phyloP scores from a whole-genome alignment of 495 filamentous ascomycete genomes.

The Penicillium mononematosum region DNA sequence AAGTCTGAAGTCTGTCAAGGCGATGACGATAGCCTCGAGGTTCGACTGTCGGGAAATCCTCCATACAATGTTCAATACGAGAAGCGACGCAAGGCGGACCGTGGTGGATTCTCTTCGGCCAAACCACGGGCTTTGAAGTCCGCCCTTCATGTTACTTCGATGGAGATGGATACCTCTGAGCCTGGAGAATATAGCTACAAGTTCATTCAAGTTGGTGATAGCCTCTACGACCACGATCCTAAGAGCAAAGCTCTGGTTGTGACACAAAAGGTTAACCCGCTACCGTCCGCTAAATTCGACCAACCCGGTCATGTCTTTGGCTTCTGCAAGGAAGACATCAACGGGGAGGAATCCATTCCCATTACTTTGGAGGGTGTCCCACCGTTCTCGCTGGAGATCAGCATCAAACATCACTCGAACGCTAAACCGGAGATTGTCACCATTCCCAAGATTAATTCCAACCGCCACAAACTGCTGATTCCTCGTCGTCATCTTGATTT shows the following conservation, averaged over 20 bases:
- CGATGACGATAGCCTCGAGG: conserved; percentile 82
- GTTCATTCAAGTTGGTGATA: conserved; percentile 76
- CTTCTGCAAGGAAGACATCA: conserved; percentile 83
- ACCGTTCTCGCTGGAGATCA: conserved; percentile 85
- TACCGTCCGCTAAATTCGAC: conserved; percentile 74
- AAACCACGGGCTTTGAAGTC: conserved; percentile 67
- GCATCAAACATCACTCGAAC: conserved; percentile 84
- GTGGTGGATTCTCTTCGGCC: conserved; percentile 60
- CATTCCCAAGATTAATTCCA: conserved; percentile 70
- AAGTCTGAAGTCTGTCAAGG: conserved; percentile 91
- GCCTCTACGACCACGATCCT: conserved; percentile 74
- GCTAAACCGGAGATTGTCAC: conserved; percentile 75
- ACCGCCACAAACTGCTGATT: conserved; percentile 74
- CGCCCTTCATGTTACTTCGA: conserved; percentile 65
- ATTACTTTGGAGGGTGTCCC: conserved; percentile 78
- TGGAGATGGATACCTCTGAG: conserved; percentile 80
- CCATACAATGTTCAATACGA: conserved; percentile 84
- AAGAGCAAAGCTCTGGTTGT: conserved; percentile 62
- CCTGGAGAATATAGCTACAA: conserved; percentile 82
- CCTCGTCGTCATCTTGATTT: conserved; percentile 78
- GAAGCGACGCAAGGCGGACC: conserved; percentile 62
- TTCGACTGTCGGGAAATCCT: conserved; percentile 74
- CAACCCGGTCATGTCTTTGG: conserved; percentile 93
- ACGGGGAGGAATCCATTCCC: conserved; percentile 79
- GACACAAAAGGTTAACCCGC: conserved; percentile 76